Evolutionary conservation across 73 alveolate species (phyloP), one percentile per base, ranked within the genome.

Genomic region (Paramecium sonneborni): DNA sequence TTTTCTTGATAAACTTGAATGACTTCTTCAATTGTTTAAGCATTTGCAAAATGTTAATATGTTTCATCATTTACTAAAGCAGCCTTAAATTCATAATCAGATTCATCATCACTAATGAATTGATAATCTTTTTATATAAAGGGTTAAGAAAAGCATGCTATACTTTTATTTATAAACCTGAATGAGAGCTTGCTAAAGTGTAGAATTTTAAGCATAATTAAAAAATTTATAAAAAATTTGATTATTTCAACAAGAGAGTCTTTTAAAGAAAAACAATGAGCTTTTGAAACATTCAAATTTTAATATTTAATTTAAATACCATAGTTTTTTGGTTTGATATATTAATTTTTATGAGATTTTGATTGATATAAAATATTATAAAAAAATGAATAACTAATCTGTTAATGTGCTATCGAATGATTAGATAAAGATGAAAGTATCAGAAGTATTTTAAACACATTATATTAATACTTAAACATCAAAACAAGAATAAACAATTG

Each of bases 361-460:
- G 62, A 48, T 3, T 52, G 68, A 52, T 18, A 18, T 18, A 18
- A 62, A 62, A 62, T 62, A 62, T 62, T 62, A 62, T 30, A 62
- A 62, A 62, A n/a, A 62, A 62, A 62, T 62, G 84, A 62, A 62
- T 62, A 62, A 62, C 84, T 62, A 62, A 62, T 62, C 84, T 62
- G 84, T 62, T 62, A 62, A 62, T 62, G 44, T 62, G 48, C 48
- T 6, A 9, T 62, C 20, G 10, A 62, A 62, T 62, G 84, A 62
- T 62, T 12, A 62, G 24, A 62, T 62, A 62, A 62, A 62, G 18
- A 30, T 62, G 84, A 62, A 62, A 28, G 84, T 32, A 11, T 62
- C 84, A 62, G 84, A 62, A 62, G 48, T 62, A n/a, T 62, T 62
- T 14, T 28, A 62, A 62, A 62, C 24, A 1, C 23, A 62, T 26